Conservation (phyloP, 1,139 yeast species). For the Yamadazyma buinensis region DNA sequence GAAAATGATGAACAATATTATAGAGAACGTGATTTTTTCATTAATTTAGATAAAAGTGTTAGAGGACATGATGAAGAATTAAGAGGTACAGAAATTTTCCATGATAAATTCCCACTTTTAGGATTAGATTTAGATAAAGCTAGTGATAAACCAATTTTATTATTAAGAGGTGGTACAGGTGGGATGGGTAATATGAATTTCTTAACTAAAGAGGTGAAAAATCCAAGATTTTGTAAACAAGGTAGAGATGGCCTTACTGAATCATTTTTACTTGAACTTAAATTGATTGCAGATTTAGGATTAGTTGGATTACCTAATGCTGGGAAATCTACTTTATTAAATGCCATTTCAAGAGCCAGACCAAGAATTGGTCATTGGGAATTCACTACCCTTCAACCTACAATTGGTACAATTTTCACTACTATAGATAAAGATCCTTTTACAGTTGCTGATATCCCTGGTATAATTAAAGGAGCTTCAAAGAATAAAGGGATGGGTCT, state of each 20-base stretch:
- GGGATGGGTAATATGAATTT: constrained; percentile 98
- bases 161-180: constrained; percentile 84
- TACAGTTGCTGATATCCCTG: constrained; percentile 97
- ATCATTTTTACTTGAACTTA: constrained; percentile 74
- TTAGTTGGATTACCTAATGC: constrained; percentile 95
- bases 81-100: constrained; percentile 54
- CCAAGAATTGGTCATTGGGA: constrained; percentile 98
- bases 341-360: constrained; percentile 86
- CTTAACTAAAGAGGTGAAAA: constrained; percentile 74
- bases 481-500: constrained; percentile 89
- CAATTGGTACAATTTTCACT: constrained; percentile 78
- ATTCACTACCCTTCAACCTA: constrained; percentile 89
- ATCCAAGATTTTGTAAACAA: constrained; percentile 79
- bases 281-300: constrained; percentile 87
- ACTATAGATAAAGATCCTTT: constrained; percentile 69
- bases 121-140: constrained; percentile 75
- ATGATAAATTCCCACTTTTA: constrained; percentile 70
- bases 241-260: constrained; percentile 73
- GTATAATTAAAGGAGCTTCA: constrained; percentile 84
- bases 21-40: constrained; percentile 59
- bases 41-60: constrained; percentile 58
- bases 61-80: constrained; percentile 58
- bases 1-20: constrained; percentile 72
- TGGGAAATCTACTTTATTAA: constrained; percentile 83
- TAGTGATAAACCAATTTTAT: constrained; percentile 61